Evolutionary conservation across 139 green algal genomes (phyloP), one percentile per base, ranked within the genome.

Genomic region (Asterochloris erici): DNA sequence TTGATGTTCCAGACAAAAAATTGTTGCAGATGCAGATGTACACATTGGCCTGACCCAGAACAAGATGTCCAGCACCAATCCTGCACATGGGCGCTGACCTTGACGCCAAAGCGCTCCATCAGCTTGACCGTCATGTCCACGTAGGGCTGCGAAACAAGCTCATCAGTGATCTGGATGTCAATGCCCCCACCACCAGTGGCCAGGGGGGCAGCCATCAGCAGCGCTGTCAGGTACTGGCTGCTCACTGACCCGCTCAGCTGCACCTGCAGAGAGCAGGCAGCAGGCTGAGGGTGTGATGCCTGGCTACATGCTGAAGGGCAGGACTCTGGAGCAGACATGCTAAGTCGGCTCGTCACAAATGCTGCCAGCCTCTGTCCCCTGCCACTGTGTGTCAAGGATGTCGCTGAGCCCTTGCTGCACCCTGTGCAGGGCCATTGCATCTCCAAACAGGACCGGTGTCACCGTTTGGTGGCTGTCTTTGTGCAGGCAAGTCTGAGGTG

Each of bases 101-200:
- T 85, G 26, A 97, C 92, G 0, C 95, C 94, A 87, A 98, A 98
- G 16, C 92, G 88, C 91, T 98, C 90, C 97, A 99, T 99, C 12
- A 99, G 93, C 86, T 95, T 94, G 47, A 99, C 87, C 0, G 97
- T 99, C 97, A 99, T 99, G 85, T 98, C 94, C 63, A 99, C 95
- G 84, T 99, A 99, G 0, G 97, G 97, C 91, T 98, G 88, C 24
- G 85, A 94, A 11, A 99, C 90, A 15, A 99, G 91, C 88, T 98
- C 92, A 85, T 99, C 96, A n/a, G 81, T 91, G 83, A 99, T 98
- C 24, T 92, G 85, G 78, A 98, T 95, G 23, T 93, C 86, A 26
- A 90, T 87, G 76, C 89, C 93, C 63, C 90, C 87, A 29, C 63
- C 83, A 62, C 91, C 93, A 11, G 85, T 93, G n/a, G 92, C 88